Base-by-base conservation (phyloP, 208 protist genomes). In the Acanthamoeba healyi region DNA sequence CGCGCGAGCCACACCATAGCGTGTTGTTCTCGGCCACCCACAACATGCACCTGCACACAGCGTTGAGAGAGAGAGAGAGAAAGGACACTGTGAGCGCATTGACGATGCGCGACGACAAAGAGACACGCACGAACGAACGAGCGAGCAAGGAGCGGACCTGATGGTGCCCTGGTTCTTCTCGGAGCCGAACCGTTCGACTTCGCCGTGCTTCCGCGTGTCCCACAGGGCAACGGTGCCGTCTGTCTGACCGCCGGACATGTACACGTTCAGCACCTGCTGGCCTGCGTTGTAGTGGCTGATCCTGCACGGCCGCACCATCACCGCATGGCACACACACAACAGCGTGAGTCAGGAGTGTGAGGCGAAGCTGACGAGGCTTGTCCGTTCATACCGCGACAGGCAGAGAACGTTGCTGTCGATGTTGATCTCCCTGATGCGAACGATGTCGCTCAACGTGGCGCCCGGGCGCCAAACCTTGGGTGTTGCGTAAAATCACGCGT, bases 121-220 rank as follows among this genome's bases (percentile, higher is more conserved):
- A 49, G 9, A 49, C 44, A 49, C 44, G 34, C 34, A 4, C 17
- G 4, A 44, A 79, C n/a, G 10, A 12, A 34, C 61, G 26, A 67
- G 4, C 5, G 29, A 32, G 6, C 5, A 67, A 67, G 5, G 5
- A 32, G 72, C 40, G 2, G 5, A 82, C 72, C 72, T 51, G 38
- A 86, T 58, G 44, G 77, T 86, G 40, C 77, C 77, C 77, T 86
- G 77, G 15, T 86, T 86, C 77, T 86, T 86, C 77, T 86, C 77
- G 2, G 26, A 7, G 22, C 77, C 77, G 77, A 86, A 86, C 19
- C 44, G 77, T 22, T 86, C 77, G 15, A 86, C 77, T 22, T 86
- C 77, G 44, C 19, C 14, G 29, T 86, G 77, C 77, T 58, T 51
- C 32, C 77, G 77, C 4, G 77, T 86, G 77, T 86, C 77, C 77